Conservation (phyloP, 768 basidiomycete species). For the Leccinum olivaceopallidum region DNA sequence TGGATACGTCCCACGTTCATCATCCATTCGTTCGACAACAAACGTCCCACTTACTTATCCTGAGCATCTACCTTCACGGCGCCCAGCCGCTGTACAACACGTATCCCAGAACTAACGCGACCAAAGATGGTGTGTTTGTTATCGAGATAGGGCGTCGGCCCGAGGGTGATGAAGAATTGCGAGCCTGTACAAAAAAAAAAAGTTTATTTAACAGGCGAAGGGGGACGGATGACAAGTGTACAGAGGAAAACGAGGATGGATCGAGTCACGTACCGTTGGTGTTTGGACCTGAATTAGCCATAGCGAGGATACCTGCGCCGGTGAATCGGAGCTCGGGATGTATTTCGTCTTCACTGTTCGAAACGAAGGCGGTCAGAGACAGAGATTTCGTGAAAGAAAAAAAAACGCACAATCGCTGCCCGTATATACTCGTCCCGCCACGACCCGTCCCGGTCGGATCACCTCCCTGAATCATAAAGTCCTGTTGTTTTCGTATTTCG, state of each 20-base stretch:
- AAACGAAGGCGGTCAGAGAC: no score
- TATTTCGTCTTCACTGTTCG: not conserved
- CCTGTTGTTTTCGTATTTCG: not conserved
- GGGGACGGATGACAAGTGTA: not conserved
- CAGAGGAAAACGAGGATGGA: fast-evolving
- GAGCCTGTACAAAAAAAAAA: slow-evolving; percentile 59
- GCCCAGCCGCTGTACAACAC: slow-evolving; percentile 88
- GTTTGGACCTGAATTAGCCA: slow-evolving; percentile 3
- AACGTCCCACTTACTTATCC: slow-evolving; percentile 62
- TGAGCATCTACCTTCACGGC: slow-evolving; percentile 88
- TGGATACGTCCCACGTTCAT: not conserved
- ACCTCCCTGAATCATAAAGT: not conserved
- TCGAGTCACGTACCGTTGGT: slow-evolving; percentile 60
- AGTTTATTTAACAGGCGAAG: no score
- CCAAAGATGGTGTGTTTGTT: slow-evolving; percentile 91
- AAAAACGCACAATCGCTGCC: not conserved
- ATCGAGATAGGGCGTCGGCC: slow-evolving; percentile 82
- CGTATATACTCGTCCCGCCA: not conserved
- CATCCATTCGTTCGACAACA: not conserved
- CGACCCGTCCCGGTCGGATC: not conserved
- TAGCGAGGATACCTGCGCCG: not conserved
- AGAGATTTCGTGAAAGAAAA: no score
- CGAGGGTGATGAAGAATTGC: slow-evolving; percentile 90
- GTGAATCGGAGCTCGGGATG: not conserved
- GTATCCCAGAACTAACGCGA: slow-evolving; percentile 87